Percentiles rank a stretch among this genome's conserved stretches.
Evolutionary conservation across 352 stramenopile genomes (phyloP).

Genomic region (Aphanomyces stellatus): DNA sequence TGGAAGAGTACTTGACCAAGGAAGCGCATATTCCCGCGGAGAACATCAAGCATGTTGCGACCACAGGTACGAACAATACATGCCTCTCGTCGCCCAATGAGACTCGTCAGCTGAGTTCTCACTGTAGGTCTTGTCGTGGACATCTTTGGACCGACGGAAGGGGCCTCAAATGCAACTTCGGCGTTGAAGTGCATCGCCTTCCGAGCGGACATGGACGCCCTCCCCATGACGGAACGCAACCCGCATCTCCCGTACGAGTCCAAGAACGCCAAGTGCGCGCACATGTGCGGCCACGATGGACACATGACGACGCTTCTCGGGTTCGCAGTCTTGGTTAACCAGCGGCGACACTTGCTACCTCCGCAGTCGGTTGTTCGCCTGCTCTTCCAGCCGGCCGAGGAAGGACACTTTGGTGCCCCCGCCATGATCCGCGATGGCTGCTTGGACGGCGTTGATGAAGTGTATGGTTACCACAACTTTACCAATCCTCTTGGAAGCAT

Average conservation of each 20-base stretch:
- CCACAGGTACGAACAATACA: constrained; percentile 37
- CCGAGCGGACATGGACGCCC: constrained; percentile 93
- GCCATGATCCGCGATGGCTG: constrained; percentile 92
- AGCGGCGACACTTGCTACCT: constrained; percentile 58
- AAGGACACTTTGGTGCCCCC: constrained; percentile 60
- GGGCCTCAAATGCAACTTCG: constrained; percentile 14
- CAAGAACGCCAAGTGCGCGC: constrained; percentile 46
- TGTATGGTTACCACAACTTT: constrained; percentile 90
- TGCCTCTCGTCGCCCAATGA: too few relatives aligned
- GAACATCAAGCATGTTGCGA: constrained; percentile 67
- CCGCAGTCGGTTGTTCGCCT: constrained; percentile 81
- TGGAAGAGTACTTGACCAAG: constrained; percentile 76
- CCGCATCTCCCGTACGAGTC: constrained; percentile 72
- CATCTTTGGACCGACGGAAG: constrained; percentile 41
- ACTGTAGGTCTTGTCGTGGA: constrained; percentile 84
- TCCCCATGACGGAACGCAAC: constrained; percentile 87
- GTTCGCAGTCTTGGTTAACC: constrained; percentile 67
- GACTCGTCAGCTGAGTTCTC: too few relatives aligned
- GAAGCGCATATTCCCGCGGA: constrained; percentile 63
- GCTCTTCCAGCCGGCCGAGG: constrained; percentile 94
- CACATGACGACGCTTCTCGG: constrained; percentile 93
- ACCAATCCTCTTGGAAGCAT: constrained; percentile 84
- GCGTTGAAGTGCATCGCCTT: constrained; percentile 81
- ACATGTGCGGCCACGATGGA: constrained; percentile 95
- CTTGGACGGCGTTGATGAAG: constrained; percentile 70